Evolutionary conservation across 2,329 filamentous ascomycete species (phyloP).

Genomic region (Diaporthe caulivora): DNA sequence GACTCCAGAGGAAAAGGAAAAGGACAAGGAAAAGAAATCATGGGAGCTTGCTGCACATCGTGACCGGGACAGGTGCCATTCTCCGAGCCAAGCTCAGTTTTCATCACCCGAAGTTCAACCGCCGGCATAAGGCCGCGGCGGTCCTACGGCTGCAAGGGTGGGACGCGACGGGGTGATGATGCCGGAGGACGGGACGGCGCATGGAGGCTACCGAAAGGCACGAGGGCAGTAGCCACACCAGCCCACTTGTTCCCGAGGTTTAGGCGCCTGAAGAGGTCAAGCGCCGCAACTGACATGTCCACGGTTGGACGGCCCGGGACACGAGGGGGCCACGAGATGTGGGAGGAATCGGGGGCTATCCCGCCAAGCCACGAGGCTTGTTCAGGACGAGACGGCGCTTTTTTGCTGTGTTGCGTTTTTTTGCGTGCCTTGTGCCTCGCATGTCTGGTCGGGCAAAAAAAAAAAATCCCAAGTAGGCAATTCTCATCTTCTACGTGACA

Average conservation of each 20-base stretch:
- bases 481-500: neutral
- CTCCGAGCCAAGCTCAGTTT: neutral
- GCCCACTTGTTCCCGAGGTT: constrained; percentile 34
- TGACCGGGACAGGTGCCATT: constrained; percentile 7
- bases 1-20: too few species aligned
- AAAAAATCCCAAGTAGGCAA: neutral
- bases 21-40: neutral
- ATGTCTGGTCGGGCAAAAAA: neutral
- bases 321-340: constrained; percentile 3
- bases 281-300: constrained; percentile 28
- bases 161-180: constrained; percentile 12
- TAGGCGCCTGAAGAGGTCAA: constrained; percentile 35
- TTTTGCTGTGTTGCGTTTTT: neutral
- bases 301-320: constrained; percentile 36
- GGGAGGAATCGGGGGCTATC: neutral
- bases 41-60: neutral
- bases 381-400: neutral
- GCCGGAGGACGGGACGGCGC: constrained; percentile 31
- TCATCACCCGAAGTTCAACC: constrained; percentile 35
- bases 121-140: constrained; percentile 35
- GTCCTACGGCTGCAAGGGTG: constrained; percentile 33
- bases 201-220: constrained; percentile 22
- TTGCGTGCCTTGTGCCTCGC: neutral
- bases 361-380: constrained; percentile 20
- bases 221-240: constrained; percentile 1